Conservation (phyloP, 352 stramenopile species). For the Paralagenidium karlingii region DNA sequence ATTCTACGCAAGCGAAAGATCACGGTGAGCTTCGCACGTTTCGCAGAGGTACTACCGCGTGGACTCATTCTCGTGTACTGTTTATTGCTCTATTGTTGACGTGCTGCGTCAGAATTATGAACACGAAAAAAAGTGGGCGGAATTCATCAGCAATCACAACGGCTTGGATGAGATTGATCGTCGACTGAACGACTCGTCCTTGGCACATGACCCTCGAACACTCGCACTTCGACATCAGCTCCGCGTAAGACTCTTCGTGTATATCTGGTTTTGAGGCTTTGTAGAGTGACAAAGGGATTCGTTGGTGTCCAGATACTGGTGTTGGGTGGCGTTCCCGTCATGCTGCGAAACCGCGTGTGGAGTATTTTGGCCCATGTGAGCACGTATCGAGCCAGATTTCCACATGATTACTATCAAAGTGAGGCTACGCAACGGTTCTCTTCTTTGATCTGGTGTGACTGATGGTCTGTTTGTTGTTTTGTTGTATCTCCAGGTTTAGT, state of each 20-base stretch:
- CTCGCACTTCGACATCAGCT: slow-evolving; percentile 1
- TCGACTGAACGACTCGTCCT: too few species aligned
- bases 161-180: slow-evolving; percentile 21
- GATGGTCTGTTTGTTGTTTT: not conserved
- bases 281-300: not conserved
- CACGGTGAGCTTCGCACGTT: slow-evolving; percentile 5
- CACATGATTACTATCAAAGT: slow-evolving; percentile 15
- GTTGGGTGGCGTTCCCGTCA: slow-evolving; percentile 19
- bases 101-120: slow-evolving; percentile 15
- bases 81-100: slow-evolving; percentile 1
- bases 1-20: slow-evolving; percentile 23
- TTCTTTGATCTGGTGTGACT: slow-evolving; percentile 8
- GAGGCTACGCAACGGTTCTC: too few species aligned
- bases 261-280: not conserved
- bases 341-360: slow-evolving; percentile 28
- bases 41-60: not conserved
- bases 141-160: slow-evolving; percentile 21
- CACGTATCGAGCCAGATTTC: slow-evolving; percentile 14
- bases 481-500: not conserved
- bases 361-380: slow-evolving; percentile 17
- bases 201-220: too few species aligned
- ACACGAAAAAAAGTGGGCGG: slow-evolving; percentile 22
- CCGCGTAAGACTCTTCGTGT: not conserved
- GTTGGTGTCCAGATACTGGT: slow-evolving; percentile 29
- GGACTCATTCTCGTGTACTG: not conserved